Evolutionary conservation across 1,284 basidiomycete species (phyloP).

Genomic region (Ceratobasidium papillatum): DNA sequence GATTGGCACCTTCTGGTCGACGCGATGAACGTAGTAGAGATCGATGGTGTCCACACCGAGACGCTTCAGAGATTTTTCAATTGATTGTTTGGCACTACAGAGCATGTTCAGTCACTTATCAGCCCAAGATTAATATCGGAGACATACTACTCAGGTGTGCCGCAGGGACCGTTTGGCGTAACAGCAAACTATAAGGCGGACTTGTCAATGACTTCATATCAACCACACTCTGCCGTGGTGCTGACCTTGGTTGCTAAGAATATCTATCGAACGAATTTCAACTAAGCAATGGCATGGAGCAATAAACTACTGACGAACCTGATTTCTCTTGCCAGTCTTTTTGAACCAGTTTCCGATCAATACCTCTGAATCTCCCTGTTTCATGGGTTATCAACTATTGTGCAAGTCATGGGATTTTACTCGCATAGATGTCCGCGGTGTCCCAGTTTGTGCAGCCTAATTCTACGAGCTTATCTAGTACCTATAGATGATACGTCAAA

Average conservation of each 20-base stretch:
- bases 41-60: slow-evolving; percentile 59
- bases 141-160: slow-evolving; percentile 25
- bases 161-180: neutral
- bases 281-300: neutral
- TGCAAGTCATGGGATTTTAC: neutral
- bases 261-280: slow-evolving; percentile 48
- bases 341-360: slow-evolving; percentile 43
- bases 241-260: slow-evolving; percentile 63
- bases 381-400: neutral
- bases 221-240: neutral
- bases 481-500: neutral
- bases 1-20: slow-evolving; percentile 54
- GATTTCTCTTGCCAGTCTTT: slow-evolving; percentile 16
- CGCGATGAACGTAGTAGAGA: slow-evolving; percentile 49
- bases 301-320: slow-evolving; percentile 17
- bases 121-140: neutral
- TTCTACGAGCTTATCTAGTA: slow-evolving; percentile 32
- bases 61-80: slow-evolving; percentile 54
- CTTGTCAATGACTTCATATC: neutral
- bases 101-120: neutral
- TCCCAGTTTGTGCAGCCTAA: slow-evolving; percentile 39
- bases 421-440: slow-evolving; percentile 21
- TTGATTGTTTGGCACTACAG: slow-evolving; percentile 49
- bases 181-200: slow-evolving; percentile 6
- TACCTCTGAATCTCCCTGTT: slow-evolving; percentile 39